Conservation (phyloP, 345 rosid genomes). For the Dipteronia dyeriana region DNA sequence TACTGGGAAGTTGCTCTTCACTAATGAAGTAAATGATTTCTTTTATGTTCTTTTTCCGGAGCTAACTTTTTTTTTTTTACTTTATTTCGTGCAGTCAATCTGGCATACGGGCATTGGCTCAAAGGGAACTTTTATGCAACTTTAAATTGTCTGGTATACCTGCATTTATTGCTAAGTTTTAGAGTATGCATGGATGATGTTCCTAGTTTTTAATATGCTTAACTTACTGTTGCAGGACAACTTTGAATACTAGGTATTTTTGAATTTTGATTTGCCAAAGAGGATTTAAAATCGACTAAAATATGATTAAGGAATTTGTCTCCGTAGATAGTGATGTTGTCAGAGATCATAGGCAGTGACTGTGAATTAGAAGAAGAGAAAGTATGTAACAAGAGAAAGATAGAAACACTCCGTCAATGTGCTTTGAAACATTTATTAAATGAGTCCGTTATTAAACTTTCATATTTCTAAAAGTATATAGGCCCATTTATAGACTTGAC, state of each 20-base stretch:
- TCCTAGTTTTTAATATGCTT: background rate
- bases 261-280: background rate
- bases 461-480: too few species aligned
- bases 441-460: background rate
- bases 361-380: background rate
- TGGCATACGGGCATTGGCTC: constrained; percentile 84
- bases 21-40: background rate
- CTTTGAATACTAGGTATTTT: background rate
- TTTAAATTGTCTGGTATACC: constrained; percentile 78
- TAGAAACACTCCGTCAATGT: background rate
- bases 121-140: constrained; percentile 60
- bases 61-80: constrained; percentile 26
- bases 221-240: background rate
- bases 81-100: constrained; percentile 57
- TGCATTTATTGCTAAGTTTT: background rate
- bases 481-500: background rate
- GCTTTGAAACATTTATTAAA: background rate
- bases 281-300: background rate
- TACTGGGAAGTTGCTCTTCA: background rate
- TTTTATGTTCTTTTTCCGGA: background rate
- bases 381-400: background rate
- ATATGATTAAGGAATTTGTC: background rate
- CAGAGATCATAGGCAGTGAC: background rate
- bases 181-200: background rate
- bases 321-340: background rate